Evolutionary conservation across 2,329 filamentous ascomycete genomes (phyloP).

Genomic region (Aaosphaeria pasadenensis): DNA sequence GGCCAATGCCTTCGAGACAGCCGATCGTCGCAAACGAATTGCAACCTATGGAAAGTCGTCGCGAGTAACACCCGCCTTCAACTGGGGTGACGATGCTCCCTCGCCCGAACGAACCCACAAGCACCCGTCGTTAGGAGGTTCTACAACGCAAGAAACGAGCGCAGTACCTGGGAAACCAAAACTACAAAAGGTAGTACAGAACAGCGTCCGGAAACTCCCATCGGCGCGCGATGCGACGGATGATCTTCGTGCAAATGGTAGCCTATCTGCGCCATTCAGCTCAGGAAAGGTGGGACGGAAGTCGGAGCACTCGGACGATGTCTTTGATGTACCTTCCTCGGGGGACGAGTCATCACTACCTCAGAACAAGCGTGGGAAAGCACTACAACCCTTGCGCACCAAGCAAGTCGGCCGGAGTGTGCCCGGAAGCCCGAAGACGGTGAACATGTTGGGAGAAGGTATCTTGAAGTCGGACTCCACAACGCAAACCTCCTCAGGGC

Average conservation of each 20-base stretch:
- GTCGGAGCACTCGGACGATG: conserved; percentile 6
- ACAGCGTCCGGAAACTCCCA: too few relatives aligned
- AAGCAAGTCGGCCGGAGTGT: too few relatives aligned
- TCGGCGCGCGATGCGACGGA: too few relatives aligned
- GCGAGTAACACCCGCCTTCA: conserved; percentile 16
- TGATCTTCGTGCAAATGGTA: too few relatives aligned
- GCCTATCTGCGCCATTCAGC: too few relatives aligned
- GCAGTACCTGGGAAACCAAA: conserved; percentile 1
- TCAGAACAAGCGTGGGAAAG: not conserved
- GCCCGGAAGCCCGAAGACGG: too few relatives aligned
- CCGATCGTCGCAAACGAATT: conserved; percentile 36
- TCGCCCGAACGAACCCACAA: conserved; percentile 34
- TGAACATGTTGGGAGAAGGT: too few relatives aligned
- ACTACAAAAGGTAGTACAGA: too few relatives aligned
- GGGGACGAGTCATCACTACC: not conserved
- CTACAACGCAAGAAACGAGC: not conserved
- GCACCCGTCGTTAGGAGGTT: conserved; percentile 4
- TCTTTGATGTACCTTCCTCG: conserved; percentile 3
- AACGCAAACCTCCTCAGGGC: too few relatives aligned
- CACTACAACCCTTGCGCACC: conserved; percentile 5
- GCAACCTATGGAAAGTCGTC: conserved; percentile 39
- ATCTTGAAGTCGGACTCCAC: too few relatives aligned
- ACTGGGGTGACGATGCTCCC: conserved; percentile 20
- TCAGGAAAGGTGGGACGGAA: too few relatives aligned
- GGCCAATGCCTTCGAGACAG: conserved; percentile 24